Evolutionary conservation across 2,329 filamentous ascomycete species (phyloP).

Genomic region (Colletotrichum neosansevieriae): DNA sequence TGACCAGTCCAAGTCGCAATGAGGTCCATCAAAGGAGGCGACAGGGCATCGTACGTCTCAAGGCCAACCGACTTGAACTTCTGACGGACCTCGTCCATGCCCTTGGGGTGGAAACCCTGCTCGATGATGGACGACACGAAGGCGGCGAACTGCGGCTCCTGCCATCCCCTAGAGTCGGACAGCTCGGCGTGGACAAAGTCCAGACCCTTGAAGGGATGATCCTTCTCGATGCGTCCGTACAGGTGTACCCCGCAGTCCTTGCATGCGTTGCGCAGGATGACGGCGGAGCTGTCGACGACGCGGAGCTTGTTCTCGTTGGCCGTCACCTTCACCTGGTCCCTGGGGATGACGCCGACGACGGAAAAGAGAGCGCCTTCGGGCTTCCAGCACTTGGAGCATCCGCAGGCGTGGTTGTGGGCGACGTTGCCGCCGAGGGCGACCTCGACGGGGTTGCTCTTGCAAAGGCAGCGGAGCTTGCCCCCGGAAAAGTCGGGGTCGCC

Average conservation of each 20-base stretch:
- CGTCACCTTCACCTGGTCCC: conserved; percentile 66
- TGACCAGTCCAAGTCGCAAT: conserved; percentile 68
- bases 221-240: conserved; percentile 73
- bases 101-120: conserved; percentile 70
- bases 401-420: conserved; percentile 77
- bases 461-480: conserved; percentile 73
- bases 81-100: conserved; percentile 66
- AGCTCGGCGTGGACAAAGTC: conserved; percentile 77
- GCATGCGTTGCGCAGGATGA: conserved; percentile 73
- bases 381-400: conserved; percentile 81
- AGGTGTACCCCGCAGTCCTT: conserved; percentile 71
- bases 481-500: conserved; percentile 67
- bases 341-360: conserved; percentile 71
- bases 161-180: conserved; percentile 72
- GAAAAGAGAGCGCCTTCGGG: conserved; percentile 73
- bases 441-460: conserved; percentile 66
- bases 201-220: conserved; percentile 76
- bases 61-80: conserved; percentile 67
- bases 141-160: conserved; percentile 77
- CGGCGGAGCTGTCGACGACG: conserved; percentile 66
- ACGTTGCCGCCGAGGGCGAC: conserved; percentile 70
- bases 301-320: conserved; percentile 69
- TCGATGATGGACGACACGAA: conserved; percentile 78
- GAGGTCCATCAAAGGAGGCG: conserved; percentile 72
- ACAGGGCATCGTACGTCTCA: conserved; percentile 72